These are phyloP conservation scores for Neonectria faginata DNA, from an alignment of 2,329 filamentous ascomycete species.

Conservation along the genomic window DNA sequence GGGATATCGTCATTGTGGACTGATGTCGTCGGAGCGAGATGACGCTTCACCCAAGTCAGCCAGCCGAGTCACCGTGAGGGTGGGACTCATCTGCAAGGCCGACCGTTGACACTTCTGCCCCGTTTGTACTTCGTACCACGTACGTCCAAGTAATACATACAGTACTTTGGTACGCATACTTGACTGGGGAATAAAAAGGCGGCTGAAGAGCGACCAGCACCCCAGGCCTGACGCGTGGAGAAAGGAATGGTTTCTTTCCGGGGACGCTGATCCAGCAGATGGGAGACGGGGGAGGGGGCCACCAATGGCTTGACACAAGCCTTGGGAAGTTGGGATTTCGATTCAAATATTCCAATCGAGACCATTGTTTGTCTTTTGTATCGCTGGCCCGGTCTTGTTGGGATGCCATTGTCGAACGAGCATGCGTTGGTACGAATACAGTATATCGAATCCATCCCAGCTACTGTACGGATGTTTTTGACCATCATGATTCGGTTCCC, in stretches of 20 bases:
- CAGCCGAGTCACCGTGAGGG: conserved; percentile 32
- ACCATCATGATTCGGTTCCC: conserved; percentile 3
- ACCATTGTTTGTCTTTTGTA: neutral
- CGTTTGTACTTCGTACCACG: conserved; percentile 5
- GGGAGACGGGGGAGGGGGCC: neutral
- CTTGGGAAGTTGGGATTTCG: neutral
- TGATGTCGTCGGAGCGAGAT: conserved; percentile 44
- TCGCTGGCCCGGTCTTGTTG: neutral
- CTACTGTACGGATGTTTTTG: conserved; percentile 15
- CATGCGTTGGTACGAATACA: conserved; percentile 3
- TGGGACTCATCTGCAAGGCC: conserved; percentile 39
- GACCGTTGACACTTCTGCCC: conserved; percentile 27
- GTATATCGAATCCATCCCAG: conserved; percentile 2
- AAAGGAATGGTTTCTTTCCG: conserved; percentile 8
- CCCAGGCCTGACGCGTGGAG: conserved; percentile 3
- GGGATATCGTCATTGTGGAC: conserved; percentile 45
- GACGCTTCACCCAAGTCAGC: conserved; percentile 41
- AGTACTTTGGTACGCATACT: conserved; percentile 10
- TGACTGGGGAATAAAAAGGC: conserved; percentile 8
- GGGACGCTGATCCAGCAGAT: neutral
- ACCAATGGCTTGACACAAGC: conserved; percentile 1
- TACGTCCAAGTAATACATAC: neutral
- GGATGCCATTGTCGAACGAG: neutral
- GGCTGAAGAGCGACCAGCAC: neutral
- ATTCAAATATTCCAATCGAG: neutral